phyloP scores from a whole-genome alignment of 2,329 filamentous ascomycete genomes.

The Ophiostoma sp. region DNA sequence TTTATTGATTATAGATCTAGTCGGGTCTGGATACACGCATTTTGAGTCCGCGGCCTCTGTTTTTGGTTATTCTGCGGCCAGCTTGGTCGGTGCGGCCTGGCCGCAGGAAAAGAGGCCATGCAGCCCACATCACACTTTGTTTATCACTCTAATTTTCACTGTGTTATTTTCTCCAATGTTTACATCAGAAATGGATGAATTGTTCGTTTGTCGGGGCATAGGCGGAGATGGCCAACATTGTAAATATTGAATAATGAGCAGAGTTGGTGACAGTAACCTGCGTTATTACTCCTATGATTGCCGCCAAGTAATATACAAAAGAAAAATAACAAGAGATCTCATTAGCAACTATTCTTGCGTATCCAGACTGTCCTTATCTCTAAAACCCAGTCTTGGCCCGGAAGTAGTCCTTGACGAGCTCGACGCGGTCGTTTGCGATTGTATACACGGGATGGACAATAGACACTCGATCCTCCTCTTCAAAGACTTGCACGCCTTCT shows the following conservation, averaged over 20 bases:
- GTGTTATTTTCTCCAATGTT: not conserved
- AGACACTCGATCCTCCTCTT: conserved; percentile 63
- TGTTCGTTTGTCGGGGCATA: not conserved
- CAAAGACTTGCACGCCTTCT: conserved; percentile 59
- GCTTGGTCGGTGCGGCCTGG: conserved; percentile 21
- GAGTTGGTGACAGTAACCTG: not conserved
- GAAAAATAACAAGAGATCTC: no score
- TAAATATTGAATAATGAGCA: not conserved
- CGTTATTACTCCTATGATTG: not conserved
- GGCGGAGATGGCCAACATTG: not conserved
- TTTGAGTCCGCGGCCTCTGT: not conserved
- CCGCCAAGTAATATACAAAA: not conserved
- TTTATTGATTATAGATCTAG: not conserved
- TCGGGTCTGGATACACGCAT: not conserved
- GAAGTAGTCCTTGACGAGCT: conserved; percentile 62
- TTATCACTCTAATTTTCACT: not conserved
- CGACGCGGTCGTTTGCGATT: conserved; percentile 66
- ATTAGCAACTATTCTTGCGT: no score
- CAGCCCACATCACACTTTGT: conserved; percentile 18
- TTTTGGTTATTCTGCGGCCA: conserved; percentile 9
- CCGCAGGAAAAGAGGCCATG: conserved; percentile 22
- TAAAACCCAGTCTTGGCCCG: conserved; percentile 53
- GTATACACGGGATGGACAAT: conserved; percentile 80
- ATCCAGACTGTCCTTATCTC: not conserved
- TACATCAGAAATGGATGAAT: not conserved